Evolutionary conservation across 1,284 basidiomycete species (phyloP).

Genomic region (Hymenochaete sp.): DNA sequence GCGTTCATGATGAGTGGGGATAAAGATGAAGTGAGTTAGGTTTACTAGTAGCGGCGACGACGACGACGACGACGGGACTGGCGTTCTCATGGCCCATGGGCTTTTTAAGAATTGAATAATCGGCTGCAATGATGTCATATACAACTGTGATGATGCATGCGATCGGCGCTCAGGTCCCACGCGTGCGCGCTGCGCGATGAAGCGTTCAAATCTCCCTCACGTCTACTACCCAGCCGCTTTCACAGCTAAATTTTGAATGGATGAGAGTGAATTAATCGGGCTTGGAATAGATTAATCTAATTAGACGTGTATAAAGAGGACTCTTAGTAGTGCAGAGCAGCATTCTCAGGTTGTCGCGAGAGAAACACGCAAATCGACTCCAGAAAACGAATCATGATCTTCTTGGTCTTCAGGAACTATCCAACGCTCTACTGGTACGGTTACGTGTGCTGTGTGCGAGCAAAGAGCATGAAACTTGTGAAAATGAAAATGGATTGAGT

Average conservation of each 20-base stretch:
- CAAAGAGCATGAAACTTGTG: constrained; percentile 3
- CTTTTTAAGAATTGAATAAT: too few relatives aligned
- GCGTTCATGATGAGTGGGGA: constrained; percentile 5
- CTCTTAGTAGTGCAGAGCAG: not conserved
- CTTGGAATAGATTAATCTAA: not conserved
- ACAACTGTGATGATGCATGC: not conserved
- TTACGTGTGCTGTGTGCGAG: constrained; percentile 2
- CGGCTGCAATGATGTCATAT: too few relatives aligned
- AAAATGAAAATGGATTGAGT: not conserved
- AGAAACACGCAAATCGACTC: not conserved
- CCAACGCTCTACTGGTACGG: constrained; percentile 2
- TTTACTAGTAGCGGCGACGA: not conserved
- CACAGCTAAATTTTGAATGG: too few relatives aligned
- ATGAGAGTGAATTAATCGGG: too few relatives aligned
- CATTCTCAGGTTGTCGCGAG: constrained; percentile 1
- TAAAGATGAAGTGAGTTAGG: not conserved
- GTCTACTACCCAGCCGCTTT: too few relatives aligned
- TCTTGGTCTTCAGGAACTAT: constrained; percentile 5
- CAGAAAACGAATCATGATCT: not conserved
- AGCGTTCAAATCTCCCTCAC: too few relatives aligned
- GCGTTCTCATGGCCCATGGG: not conserved
- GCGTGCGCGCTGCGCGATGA: not conserved
- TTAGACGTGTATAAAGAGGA: not conserved
- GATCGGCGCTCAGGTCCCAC: not conserved
- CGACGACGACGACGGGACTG: not conserved